These are phyloP conservation scores for Zygotorulaspora chibaensis DNA, from an alignment of 805 yeast genomes.

Conservation along the genomic window DNA sequence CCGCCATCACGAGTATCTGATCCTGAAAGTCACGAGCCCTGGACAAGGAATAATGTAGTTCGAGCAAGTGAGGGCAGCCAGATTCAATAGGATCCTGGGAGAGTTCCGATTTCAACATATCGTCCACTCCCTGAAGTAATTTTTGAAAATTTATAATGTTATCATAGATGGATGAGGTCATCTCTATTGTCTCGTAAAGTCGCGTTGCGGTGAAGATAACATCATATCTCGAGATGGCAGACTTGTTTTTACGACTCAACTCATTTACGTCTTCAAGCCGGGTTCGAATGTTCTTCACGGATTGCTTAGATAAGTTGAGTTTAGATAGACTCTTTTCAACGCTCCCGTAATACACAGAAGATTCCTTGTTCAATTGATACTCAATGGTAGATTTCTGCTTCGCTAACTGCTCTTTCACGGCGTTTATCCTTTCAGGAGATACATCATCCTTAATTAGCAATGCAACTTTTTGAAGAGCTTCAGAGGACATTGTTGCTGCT, in stretches of 20 bases:
- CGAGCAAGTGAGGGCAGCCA: slow-evolving; percentile 52
- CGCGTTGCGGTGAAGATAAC: slow-evolving; percentile 62
- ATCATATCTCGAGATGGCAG: slow-evolving; percentile 62
- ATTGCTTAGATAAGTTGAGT: slow-evolving; percentile 39
- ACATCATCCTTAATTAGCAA: slow-evolving; percentile 38
- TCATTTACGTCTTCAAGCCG: slow-evolving; percentile 43
- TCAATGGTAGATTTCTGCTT: slow-evolving; percentile 76
- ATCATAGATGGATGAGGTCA: slow-evolving; percentile 59
- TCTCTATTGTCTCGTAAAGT: slow-evolving; percentile 66
- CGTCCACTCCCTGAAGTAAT: slow-evolving; percentile 47
- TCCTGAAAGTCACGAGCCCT: slow-evolving; percentile 76
- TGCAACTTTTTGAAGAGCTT: slow-evolving; percentile 31
- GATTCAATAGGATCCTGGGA: slow-evolving; percentile 31
- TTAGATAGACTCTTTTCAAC: slow-evolving; percentile 44
- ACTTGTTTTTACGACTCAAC: slow-evolving; percentile 51
- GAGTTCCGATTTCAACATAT: slow-evolving; percentile 46
- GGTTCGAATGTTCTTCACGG: slow-evolving; percentile 48
- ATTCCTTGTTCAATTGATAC: slow-evolving; percentile 64
- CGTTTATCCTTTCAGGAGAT: slow-evolving; percentile 52
- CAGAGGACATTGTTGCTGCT: slow-evolving; percentile 15
- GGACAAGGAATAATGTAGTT: slow-evolving; percentile 66
- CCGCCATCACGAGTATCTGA: slow-evolving; percentile 57
- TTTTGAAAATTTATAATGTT: slow-evolving; percentile 56
- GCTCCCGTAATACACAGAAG: slow-evolving; percentile 58
- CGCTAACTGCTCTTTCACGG: slow-evolving; percentile 49